A percentile compares a stretch with the other conserved stretches of the same genome.
phyloP scores from a whole-genome alignment of 2,329 filamentous ascomycete species.

The Pseudogymnoascus pannorum region DNA sequence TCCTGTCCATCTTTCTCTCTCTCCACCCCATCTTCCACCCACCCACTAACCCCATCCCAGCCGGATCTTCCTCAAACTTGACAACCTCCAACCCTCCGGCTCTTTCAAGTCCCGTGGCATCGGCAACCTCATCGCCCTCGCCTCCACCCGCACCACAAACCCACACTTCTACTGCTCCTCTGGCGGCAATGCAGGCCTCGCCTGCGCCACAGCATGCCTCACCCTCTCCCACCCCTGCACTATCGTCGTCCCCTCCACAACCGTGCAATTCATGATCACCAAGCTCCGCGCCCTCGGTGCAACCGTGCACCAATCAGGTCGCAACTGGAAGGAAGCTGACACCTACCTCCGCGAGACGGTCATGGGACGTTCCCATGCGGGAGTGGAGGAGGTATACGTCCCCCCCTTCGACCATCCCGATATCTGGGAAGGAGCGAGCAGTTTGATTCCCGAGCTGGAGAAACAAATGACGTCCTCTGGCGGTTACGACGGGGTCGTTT shows the following conservation, averaged over 20 bases:
- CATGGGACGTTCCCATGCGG: no score
- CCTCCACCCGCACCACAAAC: conserved; percentile 22
- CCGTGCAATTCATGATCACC: conserved; percentile 60
- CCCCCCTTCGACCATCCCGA: conserved; percentile 63
- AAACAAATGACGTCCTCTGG: conserved; percentile 17
- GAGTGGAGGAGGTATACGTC: conserved; percentile 50
- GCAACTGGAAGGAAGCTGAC: conserved; percentile 64
- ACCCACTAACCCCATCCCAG: conserved; percentile 11
- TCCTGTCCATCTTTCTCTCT: neutral
- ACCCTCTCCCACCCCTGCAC: conserved; percentile 60
- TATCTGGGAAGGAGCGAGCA: conserved; percentile 59
- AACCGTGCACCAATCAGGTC: conserved; percentile 61
- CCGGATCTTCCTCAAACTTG: conserved; percentile 76
- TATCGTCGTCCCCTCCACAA: conserved; percentile 63
- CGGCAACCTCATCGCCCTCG: conserved; percentile 59
- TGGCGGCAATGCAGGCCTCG: conserved; percentile 77
- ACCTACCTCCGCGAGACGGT: conserved; percentile 50
- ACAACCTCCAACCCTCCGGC: conserved; percentile 75
- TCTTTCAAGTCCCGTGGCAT: conserved; percentile 81
- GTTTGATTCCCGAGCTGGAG: conserved; percentile 42
- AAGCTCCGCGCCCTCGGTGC: conserved; percentile 65
- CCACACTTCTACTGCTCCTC: conserved; percentile 66
- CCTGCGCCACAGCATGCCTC: conserved; percentile 66
- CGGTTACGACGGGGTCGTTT: conserved; percentile 63
- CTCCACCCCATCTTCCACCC: conserved; percentile 2